Base-by-base conservation (phyloP, 2,329 filamentous ascomycete genomes). In the Colletotrichum gloeosporioides region DNA sequence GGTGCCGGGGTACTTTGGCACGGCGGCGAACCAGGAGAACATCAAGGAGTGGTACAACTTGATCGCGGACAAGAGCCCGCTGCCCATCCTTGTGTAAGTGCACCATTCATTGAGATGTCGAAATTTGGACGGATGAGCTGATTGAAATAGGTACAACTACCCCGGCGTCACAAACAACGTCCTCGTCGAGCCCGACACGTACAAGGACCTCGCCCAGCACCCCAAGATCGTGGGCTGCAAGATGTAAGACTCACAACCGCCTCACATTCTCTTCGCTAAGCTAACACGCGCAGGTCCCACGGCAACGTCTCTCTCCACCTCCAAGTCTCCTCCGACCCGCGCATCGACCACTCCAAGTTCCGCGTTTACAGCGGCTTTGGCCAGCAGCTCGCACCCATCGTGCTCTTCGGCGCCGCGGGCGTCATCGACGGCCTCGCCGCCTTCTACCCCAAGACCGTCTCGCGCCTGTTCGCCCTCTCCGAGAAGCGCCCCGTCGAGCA, bases 201-300 rank as follows among this genome's bases (percentile, higher is more conserved):
- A 92, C 81, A 89, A 84, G 29, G 82, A 78, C 8, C 88, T 94
- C 61, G 90, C 92, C 4, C 84, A 87, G 66, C 91, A 94, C 81
- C 88, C 89, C 36, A 93, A 93, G 78, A 93, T 94, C 73, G 92
- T 94, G 1, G 92, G 92, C 71, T 92, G 90, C 84, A 94, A 94
- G 84, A 90, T 94, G 82, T 81, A 73, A 73, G 76, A 39, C 18
- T 53, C 32, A 8, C 27, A 3, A 2, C 10, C 8, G 4, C 25
- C 6, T 32, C 3, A 1, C n/a, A 15, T 4, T 49, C 9, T 62
- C 4, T 22, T 1, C n/a, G 8, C 6, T 39, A 36, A 5, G 10
- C 59, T 22, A 62, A 65, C 25, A 18, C 3, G 7, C 6, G 1
- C 44, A 81, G 80, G 79, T 93, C 91, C 4, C 92, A 94, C 80